Evolutionary conservation across 2,329 filamentous ascomycete species (phyloP).

Genomic region (Phialocephala sp.): DNA sequence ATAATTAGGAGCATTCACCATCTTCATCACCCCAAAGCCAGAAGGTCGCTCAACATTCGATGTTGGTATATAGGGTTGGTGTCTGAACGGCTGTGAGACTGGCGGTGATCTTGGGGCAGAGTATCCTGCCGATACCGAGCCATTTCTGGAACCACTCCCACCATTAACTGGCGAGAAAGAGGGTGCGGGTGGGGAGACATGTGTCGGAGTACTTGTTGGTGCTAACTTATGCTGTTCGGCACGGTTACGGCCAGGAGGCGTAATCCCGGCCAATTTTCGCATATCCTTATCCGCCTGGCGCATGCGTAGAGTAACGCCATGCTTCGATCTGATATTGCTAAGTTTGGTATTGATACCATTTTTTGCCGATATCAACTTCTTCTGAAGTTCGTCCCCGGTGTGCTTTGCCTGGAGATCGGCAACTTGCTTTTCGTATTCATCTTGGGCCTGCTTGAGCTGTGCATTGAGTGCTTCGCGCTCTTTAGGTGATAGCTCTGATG

Average conservation of each 20-base stretch:
- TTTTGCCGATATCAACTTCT: slow-evolving; percentile 31
- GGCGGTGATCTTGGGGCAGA: background rate
- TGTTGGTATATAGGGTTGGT: background rate
- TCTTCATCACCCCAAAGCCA: slow-evolving; percentile 15
- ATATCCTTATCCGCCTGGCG: slow-evolving; percentile 38
- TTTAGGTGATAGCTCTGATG: slow-evolving; percentile 34
- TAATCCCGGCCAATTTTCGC: slow-evolving; percentile 16
- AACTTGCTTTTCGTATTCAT: slow-evolving; percentile 23
- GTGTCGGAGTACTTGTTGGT: background rate
- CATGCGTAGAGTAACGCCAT: slow-evolving; percentile 39
- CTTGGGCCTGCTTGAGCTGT: slow-evolving; percentile 31
- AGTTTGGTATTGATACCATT: slow-evolving; percentile 39
- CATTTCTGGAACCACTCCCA: background rate
- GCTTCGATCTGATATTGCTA: slow-evolving; percentile 36
- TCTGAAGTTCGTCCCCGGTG: slow-evolving; percentile 18
- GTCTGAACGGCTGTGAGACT: background rate
- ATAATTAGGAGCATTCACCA: background rate
- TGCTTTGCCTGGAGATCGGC: slow-evolving; percentile 20
- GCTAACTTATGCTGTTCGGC: slow-evolving; percentile 6
- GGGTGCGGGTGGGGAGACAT: slow-evolving; percentile 12
- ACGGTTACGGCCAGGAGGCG: background rate
- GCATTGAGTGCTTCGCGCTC: slow-evolving; percentile 29
- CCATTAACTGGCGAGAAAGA: slow-evolving; percentile 21
- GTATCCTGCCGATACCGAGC: background rate
- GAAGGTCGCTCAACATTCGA: background rate